Base-by-base conservation (phyloP, 2,329 filamentous ascomycete genomes). In the Penicillium concentricum region DNA sequence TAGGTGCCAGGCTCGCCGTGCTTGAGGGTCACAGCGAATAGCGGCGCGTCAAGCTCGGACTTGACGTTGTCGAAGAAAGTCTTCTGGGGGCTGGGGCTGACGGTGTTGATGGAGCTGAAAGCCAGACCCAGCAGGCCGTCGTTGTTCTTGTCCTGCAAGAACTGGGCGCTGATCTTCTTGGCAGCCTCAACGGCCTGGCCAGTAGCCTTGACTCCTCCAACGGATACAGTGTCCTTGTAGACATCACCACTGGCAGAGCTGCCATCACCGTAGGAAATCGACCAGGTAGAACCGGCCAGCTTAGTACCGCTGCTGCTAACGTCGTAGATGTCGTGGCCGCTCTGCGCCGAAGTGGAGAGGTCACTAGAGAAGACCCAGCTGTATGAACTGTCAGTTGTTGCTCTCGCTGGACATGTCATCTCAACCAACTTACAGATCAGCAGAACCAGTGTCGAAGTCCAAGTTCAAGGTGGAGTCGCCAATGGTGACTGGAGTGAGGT, bases 391-490 rank as follows among this genome's bases (percentile, higher is more conserved):
- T 71, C 51, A 65, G 51, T 28, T 16, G 2, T 6, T 16, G 37
- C 22, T 30, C 24, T 28, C 13, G 8, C 26, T 2, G 18, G 32
- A 7, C 16, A 47, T 28, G 7, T 15, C n/a, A 24, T 2, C 15
- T 26, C 1, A 24, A 22, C 8, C 16, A 38, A 75, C 82, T 76
- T 73, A 85, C 87, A 89, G 82, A 74, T 89, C 87, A 41, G 85
- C 80, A 61, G 79, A 88, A 60, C 80, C 87, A 15, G 89, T 92
- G 63, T 92, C 89, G 58, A 92, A 82, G 69, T 90, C 87, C 58
- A 92, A 71, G 57, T 85, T 81, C 60, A 90, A 69, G 3, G 76
- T 82, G 64, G 87, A 84, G 68, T 81, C 75, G 43, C 88, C 89
- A 60, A 91, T 77, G 2, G 77, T 79, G 45, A 91, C 83, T 0